Base-by-base conservation (phyloP, 106 monocot genomes). In the Gastrodia elata region DNA sequence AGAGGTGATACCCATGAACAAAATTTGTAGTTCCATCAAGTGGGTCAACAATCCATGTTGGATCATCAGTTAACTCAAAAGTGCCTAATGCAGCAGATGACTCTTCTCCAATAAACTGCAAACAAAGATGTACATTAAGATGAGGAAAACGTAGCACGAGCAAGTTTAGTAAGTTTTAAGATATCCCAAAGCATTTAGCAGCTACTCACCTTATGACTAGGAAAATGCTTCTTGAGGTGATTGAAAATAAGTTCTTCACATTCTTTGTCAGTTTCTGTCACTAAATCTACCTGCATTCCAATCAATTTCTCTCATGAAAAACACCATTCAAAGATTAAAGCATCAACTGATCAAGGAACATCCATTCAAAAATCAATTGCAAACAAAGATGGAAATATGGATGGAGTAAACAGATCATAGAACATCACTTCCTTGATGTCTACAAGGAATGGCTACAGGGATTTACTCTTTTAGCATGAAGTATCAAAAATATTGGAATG, bases 1-100 rank as follows among this genome's bases (percentile, higher is more conserved):
- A 67, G 6, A 67, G 18, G 16, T 38, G 69, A 40, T 73, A 97
- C 96, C 96, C 96, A 82, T 97, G 96, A 39, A 93, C 96, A 77
- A 97, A 97, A 74, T 97, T 97, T 71, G 92, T 97, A 38, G 96
- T 97, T 61, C 96, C 96, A 80, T 97, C 96, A 15, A 97, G 88
- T 36, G 96, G 96, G 55, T 97, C 96, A 9, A 97, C 87, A n/a
- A 97, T 97, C 96, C 96, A 97, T 27, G 92, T 97, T 38, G 96
- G 92, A 73, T 90, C 71, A 73, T 92, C 89, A 6, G 89, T 92
- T 37, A 95, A 79, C 75, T 89, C 88, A 36, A 81, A 77, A 71
- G 87, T 89, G 26, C 95, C 95, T 69, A 40, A 85, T 26, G 61
- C 82, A 39, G 95, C 83, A 64, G 95, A 91, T 38, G 91, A 84